phyloP scores from a whole-genome alignment of 805 yeast genomes.

The Schwanniomyces sp. region DNA sequence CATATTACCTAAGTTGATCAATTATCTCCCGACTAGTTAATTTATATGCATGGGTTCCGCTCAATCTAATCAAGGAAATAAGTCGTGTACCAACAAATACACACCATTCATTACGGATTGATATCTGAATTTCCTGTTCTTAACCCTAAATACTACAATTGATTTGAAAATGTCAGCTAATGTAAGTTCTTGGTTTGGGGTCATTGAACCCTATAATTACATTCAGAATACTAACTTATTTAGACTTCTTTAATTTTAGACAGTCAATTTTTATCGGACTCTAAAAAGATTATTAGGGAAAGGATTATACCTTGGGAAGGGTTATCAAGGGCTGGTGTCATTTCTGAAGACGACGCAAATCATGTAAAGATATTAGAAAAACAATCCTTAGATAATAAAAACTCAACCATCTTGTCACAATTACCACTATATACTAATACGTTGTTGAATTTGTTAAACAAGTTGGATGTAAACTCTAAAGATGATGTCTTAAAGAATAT shows the following conservation, averaged over 20 bases:
- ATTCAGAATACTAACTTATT: not conserved
- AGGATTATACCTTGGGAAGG: constrained; percentile 93
- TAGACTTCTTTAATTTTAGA: constrained; percentile 44
- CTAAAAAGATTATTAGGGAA: constrained; percentile 66
- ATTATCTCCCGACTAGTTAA: too few relatives aligned
- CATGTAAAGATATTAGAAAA: constrained; percentile 54
- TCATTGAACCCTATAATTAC: not conserved
- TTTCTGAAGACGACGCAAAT: constrained; percentile 68
- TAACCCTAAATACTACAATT: not conserved
- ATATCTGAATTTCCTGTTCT: not conserved
- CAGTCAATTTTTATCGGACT: constrained; percentile 64
- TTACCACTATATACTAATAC: constrained; percentile 55
- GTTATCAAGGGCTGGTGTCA: constrained; percentile 68
- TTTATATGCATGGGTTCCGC: not conserved
- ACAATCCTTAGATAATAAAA: constrained; percentile 43
- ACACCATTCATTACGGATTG: not conserved
- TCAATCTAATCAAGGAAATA: not conserved
- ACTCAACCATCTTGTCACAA: constrained; percentile 41
- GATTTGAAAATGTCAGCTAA: not conserved
- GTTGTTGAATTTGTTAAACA: constrained; percentile 53
- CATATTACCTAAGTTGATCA: not conserved
- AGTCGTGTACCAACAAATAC: not conserved
- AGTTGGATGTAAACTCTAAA: constrained; percentile 42
- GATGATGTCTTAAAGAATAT: constrained; percentile 68
- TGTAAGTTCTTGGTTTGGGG: not conserved